Evolutionary conservation across 148 eudicot species (phyloP).

Genomic region (Polygonum aviculare): DNA sequence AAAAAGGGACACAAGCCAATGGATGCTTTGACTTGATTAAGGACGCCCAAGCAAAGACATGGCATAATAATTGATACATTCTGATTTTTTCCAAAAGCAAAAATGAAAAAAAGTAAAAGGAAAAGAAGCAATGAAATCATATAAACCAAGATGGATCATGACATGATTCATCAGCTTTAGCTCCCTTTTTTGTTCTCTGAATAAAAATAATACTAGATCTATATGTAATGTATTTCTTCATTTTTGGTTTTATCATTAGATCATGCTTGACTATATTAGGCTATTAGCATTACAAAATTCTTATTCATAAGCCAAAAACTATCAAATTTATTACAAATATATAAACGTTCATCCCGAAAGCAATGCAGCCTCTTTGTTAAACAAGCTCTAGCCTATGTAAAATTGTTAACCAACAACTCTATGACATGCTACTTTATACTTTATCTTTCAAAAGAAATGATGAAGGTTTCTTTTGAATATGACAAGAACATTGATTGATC

Average conservation of each 20-base stretch:
- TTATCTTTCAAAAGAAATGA: too few relatives aligned
- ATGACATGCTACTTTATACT: too few relatives aligned
- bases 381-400: too few relatives aligned
- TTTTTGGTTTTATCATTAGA: background rate
- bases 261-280: background rate
- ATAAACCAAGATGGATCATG: background rate
- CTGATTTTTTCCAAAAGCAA: background rate
- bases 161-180: background rate
- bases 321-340: too few relatives aligned
- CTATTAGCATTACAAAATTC: background rate
- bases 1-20: background rate
- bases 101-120: background rate
- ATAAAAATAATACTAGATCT: too few relatives aligned
- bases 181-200: background rate
- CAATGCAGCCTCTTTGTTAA: too few relatives aligned
- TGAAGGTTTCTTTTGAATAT: too few relatives aligned
- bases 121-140: background rate
- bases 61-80: background rate
- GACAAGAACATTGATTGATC: background rate
- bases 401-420: too few relatives aligned
- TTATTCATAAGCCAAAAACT: too few relatives aligned
- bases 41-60: background rate
- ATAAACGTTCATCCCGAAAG: too few relatives aligned
- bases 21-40: background rate
- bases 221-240: background rate